phyloP scores from a whole-genome alignment of 164 flowering plant species.

The Warburgia ugandensis region DNA sequence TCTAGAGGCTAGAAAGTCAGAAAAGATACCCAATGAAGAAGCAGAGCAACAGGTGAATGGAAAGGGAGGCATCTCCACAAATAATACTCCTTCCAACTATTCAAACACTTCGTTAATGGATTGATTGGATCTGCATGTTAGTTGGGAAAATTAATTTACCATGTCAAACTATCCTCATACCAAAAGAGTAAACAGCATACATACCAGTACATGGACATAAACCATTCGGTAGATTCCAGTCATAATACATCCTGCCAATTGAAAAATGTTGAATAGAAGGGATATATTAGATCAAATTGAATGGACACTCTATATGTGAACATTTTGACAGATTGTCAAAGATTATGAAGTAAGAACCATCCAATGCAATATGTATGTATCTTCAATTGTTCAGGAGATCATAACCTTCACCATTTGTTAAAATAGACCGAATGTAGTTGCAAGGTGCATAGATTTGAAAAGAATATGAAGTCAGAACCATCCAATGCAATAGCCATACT shows the following conservation, averaged over 20 bases:
- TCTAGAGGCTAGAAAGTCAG: too few species aligned
- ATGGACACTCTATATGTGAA: background rate
- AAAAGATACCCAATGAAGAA: constrained; percentile 97
- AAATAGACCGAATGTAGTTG: too few species aligned
- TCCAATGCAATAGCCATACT: too few species aligned
- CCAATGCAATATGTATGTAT: too few species aligned
- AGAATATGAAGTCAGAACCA: too few species aligned
- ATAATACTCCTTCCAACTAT: constrained; percentile 73
- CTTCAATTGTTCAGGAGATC: too few species aligned
- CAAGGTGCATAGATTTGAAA: too few species aligned
- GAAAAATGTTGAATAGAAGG: background rate
- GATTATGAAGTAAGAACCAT: too few species aligned
- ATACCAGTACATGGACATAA: constrained; percentile 73
- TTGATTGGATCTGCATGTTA: constrained; percentile 48
- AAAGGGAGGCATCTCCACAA: constrained; percentile 82
- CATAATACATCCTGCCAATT: constrained; percentile 31
- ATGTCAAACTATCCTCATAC: background rate
- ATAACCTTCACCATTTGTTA: too few species aligned
- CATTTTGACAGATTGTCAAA: too few species aligned
- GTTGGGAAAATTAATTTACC: background rate
- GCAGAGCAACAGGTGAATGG: constrained; percentile 72
- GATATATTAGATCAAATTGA: background rate
- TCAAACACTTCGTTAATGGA: constrained; percentile 31
- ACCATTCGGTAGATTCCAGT: constrained; percentile 62
- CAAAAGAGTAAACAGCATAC: background rate